Conservation (phyloP, 2,329 filamentous ascomycete species). For the Xylaria sp. region DNA sequence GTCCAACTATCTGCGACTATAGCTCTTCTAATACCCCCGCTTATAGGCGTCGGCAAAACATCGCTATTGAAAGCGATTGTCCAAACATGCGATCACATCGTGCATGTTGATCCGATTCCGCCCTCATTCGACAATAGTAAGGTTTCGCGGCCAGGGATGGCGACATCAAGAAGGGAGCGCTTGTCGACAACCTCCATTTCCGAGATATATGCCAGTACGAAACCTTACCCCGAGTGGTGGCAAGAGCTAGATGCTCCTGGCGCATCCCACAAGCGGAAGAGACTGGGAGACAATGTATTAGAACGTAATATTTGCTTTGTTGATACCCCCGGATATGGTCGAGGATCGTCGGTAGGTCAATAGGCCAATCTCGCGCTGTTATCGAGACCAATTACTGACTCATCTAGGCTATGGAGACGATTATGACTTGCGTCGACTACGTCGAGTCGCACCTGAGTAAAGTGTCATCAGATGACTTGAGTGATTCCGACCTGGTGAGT, state of each 20-base stretch:
- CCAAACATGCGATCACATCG: slow-evolving; percentile 86
- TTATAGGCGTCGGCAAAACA: slow-evolving; percentile 80
- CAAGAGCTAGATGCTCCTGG: slow-evolving; percentile 74
- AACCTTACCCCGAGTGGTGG: slow-evolving; percentile 90
- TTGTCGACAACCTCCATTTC: slow-evolving; percentile 53
- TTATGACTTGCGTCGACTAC: slow-evolving; percentile 70
- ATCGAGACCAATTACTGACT: slow-evolving; percentile 23
- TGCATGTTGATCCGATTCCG: slow-evolving; percentile 79
- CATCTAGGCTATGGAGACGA: slow-evolving; percentile 54
- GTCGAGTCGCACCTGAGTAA: slow-evolving; percentile 72
- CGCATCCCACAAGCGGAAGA: slow-evolving; percentile 67
- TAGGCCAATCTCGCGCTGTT: background rate
- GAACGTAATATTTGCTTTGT: slow-evolving; percentile 95
- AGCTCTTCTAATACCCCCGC: slow-evolving; percentile 31
- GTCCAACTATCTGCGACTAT: slow-evolving; percentile 19
- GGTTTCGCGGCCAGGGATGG: slow-evolving; percentile 17
- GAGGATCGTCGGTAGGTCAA: slow-evolving; percentile 58
- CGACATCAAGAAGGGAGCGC: slow-evolving; percentile 34
- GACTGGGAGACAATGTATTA: slow-evolving; percentile 75
- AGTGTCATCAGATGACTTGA: slow-evolving; percentile 67
- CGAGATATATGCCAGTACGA: slow-evolving; percentile 80
- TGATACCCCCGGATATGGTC: slow-evolving; percentile 74
- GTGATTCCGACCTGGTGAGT: slow-evolving; percentile 75
- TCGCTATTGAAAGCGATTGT: slow-evolving; percentile 88
- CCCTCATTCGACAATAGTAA: slow-evolving; percentile 36